Conservation (phyloP, 2,329 filamentous ascomycete genomes). For the Colletotrichum eremochloae region DNA sequence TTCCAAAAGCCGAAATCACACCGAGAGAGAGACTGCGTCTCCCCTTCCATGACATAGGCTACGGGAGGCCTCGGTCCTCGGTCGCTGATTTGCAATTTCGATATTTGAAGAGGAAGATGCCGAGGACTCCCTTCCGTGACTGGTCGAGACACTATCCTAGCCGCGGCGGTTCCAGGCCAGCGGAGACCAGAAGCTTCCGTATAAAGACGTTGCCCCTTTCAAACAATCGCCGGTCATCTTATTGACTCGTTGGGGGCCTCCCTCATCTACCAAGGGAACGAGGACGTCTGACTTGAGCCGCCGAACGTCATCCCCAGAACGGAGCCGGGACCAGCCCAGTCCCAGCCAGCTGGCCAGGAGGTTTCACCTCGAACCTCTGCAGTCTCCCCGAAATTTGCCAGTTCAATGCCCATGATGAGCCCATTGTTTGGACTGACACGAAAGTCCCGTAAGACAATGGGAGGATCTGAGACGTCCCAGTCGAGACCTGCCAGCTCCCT, state of each 20-base stretch:
- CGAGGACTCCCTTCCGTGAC: constrained; percentile 31
- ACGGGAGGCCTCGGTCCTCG: constrained; percentile 2
- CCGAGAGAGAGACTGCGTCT: background rate
- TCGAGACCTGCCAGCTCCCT: constrained; percentile 12
- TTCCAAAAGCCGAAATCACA: constrained; percentile 12
- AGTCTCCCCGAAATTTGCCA: constrained; percentile 9
- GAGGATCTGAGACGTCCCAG: background rate
- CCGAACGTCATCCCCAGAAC: constrained; percentile 12
- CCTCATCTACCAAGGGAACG: constrained; percentile 22
- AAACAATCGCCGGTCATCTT: background rate
- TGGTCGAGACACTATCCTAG: constrained; percentile 19
- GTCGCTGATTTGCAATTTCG: constrained; percentile 22
- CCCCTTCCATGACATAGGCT: background rate
- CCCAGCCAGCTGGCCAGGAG: constrained; percentile 11
- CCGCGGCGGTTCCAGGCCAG: constrained; percentile 8
- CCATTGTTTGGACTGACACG: constrained; percentile 10
- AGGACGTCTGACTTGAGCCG: constrained; percentile 16
- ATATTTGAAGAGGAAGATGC: constrained; percentile 17
- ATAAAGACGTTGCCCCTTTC: background rate
- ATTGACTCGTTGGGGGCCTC: constrained; percentile 14
- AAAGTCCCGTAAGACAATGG: constrained; percentile 16
- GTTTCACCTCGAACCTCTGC: background rate
- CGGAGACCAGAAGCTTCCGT: background rate
- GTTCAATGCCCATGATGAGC: background rate
- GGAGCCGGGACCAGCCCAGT: background rate